Base-by-base conservation (phyloP, 2,329 filamentous ascomycete species). In the Penicillium corylophilum region DNA sequence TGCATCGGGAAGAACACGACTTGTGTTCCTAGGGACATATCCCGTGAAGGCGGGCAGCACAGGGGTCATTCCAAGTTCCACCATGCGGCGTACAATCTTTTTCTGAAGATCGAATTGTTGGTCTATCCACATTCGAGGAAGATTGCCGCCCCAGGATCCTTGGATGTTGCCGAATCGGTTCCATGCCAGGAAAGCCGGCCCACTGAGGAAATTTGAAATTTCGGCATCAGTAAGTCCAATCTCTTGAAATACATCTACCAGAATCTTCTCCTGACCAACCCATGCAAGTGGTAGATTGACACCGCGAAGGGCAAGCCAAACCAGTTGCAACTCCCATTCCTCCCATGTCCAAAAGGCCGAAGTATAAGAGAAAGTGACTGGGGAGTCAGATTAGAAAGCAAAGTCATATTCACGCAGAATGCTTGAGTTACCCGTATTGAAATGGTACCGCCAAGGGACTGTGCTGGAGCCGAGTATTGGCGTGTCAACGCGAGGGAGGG, bases 151-250 rank as follows among this genome's bases (percentile, higher is more conserved):
- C 79, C 78, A 81, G 1, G 75, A 77, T 7, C 75, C 74, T 55
- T 79, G 77, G 16, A 79, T 79, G 55, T 81, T 82, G 9, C 78
- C 79, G 49, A 82, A 77, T n/a, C 77, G 74, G 55, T 81, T 80
- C 78, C 78, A 82, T 10, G 78, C 68, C 51, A 78, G 76, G 50
- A 80, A 81, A 0, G 78, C 77, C 1, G 79, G 78, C 0, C 78
- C 78, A 44, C 73, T 78, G 46, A 81, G 67, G 61, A 78, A 81
- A 1, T 70, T 63, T 1, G 67, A 45, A 42, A 80, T 78, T 23
- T 81, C 76, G 4, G 64, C 58, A 33, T 77, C 65, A 0, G 68
- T 71, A 33, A 81, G 68, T 7, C 76, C 75, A 16, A 77, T 64
- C 2, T 77, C 76, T 10, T 64, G 69, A 56, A 80, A 79, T 6